phyloP scores from a whole-genome alignment of 192 early-diverging fungal genomes.

The Pilaira anomala region DNA sequence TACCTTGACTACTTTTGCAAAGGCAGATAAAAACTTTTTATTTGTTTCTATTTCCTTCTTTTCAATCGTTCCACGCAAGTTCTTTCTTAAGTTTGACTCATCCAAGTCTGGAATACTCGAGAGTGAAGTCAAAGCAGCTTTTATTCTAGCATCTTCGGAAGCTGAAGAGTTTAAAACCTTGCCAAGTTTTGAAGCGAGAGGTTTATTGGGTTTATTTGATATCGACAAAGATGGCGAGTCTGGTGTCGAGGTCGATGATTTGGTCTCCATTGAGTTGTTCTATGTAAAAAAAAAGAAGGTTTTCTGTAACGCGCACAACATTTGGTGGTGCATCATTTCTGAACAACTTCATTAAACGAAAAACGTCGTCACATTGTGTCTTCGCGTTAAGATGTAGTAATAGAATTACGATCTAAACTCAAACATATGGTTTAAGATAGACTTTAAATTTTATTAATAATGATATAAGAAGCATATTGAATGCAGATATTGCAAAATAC shows the following conservation, averaged over 20 bases:
- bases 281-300: neutral
- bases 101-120: conserved; percentile 24
- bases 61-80: conserved; percentile 60
- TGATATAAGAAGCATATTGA: too few species aligned
- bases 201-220: conserved; percentile 30
- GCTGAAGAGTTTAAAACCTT: conserved; percentile 24
- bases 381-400: too few species aligned
- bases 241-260: neutral
- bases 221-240: neutral
- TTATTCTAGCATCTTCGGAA: conserved; percentile 26
- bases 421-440: too few species aligned
- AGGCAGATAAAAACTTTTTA: conserved; percentile 50
- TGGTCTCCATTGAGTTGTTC: neutral
- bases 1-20: conserved; percentile 49
- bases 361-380: too few species aligned
- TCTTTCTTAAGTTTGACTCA: conserved; percentile 39
- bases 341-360: too few species aligned
- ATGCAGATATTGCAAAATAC: too few species aligned
- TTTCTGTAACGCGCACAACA: too few species aligned
- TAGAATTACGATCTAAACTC: too few species aligned
- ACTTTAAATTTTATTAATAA: too few species aligned
- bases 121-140: conserved; percentile 22
- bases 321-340: too few species aligned
- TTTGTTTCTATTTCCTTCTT: conserved; percentile 50
- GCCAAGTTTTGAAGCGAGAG: conserved; percentile 18